phyloP scores from a whole-genome alignment of 2,329 filamentous ascomycete genomes.

The Fulvia fulva region DNA sequence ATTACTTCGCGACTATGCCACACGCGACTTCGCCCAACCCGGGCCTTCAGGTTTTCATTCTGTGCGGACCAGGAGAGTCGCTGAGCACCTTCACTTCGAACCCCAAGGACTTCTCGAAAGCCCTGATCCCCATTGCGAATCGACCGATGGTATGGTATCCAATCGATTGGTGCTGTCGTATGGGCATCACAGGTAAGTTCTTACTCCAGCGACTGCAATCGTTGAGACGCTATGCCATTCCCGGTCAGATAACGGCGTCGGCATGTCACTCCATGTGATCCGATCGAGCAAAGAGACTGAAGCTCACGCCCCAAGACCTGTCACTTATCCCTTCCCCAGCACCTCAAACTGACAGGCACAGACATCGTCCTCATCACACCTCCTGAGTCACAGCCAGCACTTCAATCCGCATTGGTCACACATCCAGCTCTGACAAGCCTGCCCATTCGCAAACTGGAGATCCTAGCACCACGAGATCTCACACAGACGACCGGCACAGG shows the following conservation, averaged over 20 bases:
- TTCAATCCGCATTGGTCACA: conserved; percentile 67
- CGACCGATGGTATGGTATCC: conserved; percentile 88
- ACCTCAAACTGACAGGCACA: conserved; percentile 13
- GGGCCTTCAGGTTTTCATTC: conserved; percentile 76
- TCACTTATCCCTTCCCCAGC: too few species aligned
- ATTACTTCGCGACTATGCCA: conserved; percentile 68
- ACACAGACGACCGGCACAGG: conserved; percentile 85
- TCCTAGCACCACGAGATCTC: conserved; percentile 72
- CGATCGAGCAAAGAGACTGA: too few species aligned
- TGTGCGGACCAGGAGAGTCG: conserved; percentile 77
- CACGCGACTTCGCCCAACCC: conserved; percentile 71
- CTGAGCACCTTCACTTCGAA: conserved; percentile 79
- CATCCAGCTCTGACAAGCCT: conserved; percentile 74
- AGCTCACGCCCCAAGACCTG: too few species aligned
- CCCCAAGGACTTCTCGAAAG: conserved; percentile 76
- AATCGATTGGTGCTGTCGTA: conserved; percentile 78
- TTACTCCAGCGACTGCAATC: too few species aligned
- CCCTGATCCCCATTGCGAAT: conserved; percentile 76
- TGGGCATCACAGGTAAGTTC: conserved; percentile 64
- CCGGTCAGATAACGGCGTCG: too few species aligned
- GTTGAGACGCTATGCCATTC: too few species aligned
- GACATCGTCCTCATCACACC: conserved; percentile 57
- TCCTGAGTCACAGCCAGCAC: conserved; percentile 57
- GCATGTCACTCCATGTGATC: too few species aligned
- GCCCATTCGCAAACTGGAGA: conserved; percentile 66